Conservation (phyloP, 768 basidiomycete genomes). For the Hemileccinum impolitum region DNA sequence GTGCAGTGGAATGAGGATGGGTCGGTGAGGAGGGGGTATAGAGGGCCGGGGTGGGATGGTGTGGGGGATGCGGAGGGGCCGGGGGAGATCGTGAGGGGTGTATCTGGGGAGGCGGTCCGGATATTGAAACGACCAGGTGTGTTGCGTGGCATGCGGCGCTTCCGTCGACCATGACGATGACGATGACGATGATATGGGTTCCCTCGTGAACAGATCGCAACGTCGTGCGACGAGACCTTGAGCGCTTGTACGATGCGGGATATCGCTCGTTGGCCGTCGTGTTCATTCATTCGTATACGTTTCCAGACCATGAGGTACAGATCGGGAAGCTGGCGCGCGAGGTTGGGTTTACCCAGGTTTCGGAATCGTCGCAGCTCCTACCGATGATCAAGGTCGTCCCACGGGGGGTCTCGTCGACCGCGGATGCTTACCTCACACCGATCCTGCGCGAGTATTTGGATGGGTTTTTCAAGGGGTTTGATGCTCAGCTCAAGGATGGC, state of each 20-base stretch:
- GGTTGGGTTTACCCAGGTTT: conserved; percentile 88
- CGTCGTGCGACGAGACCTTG: conserved; percentile 55
- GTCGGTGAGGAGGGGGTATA: conserved; percentile 60
- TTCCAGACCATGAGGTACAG: conserved; percentile 76
- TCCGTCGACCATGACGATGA: not conserved
- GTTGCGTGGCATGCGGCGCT: not conserved
- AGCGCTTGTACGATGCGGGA: conserved; percentile 72
- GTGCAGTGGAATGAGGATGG: conserved; percentile 75
- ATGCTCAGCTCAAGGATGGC: conserved; percentile 64
- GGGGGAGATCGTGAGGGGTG: conserved; percentile 73
- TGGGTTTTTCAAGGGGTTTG: conserved; percentile 89
- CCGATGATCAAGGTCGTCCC: conserved; percentile 97
- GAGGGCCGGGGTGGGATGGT: conserved; percentile 77
- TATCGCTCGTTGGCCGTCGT: conserved; percentile 88
- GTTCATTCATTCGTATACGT: conserved; percentile 90
- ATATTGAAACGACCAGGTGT: conserved; percentile 70
- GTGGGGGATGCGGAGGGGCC: conserved; percentile 69
- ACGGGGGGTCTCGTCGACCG: conserved; percentile 87
- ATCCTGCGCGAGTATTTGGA: conserved; percentile 81
- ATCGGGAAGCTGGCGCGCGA: conserved; percentile 71
- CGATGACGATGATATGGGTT: too few species aligned
- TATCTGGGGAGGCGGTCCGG: conserved; percentile 88
- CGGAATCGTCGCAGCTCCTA: conserved; percentile 80
- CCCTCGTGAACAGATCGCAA: conserved; percentile 42
- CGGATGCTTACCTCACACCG: conserved; percentile 94